Evolutionary conservation across 305 asterid genomes (phyloP), one percentile per base, ranked within the genome.

Genomic region (Solanum chacoense): DNA sequence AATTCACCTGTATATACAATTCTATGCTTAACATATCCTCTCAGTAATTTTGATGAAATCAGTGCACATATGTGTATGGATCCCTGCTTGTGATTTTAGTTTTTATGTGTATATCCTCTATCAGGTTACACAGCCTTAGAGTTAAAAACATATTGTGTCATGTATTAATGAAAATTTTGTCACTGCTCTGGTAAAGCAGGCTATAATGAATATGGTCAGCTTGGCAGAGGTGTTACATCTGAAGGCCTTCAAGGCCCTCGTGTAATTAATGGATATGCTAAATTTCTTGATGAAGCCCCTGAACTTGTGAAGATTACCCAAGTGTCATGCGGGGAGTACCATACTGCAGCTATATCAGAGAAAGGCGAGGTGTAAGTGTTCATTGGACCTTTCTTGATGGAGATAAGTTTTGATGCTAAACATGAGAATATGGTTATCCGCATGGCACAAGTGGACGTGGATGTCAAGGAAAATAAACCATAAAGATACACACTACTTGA

Each of bases 301-400:
- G 99, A 98, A 94, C 93, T 91, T 91, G 98, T 98, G 94, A 96
- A 94, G 97, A 94, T 96, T 93, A 91, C 86, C 91, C 95, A 93
- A 93, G 95, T 95, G 91, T 95, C 99, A 89, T 96, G 99, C 88
- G 99, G 99, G 88, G 99, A 96, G 93, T 98, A 96, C 94, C 99
- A 97, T 90, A 88, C 95, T 59, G 98, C 98, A 67, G 98, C 98
- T 80, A 92, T 98, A 80, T 95, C 99, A 31, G 97, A 98, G 86
- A 89, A 92, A n/a, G 98, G 98, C 88, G 99, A 98, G 95, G 99
- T 98, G 99, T 98, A 96, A 98, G 99, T 96, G 94, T 89, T 93
- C 90, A 65, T 90, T 81, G 91, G 95, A 93, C 92, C 92, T 90
- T 91, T 91, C 92, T 84, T 87, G 93, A 92, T 88, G 89, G 93